A percentile compares a stretch with the other conserved stretches of the same genome.
phyloP scores from a whole-genome alignment of 345 rosid species.

The Eucalyptus regnans region DNA sequence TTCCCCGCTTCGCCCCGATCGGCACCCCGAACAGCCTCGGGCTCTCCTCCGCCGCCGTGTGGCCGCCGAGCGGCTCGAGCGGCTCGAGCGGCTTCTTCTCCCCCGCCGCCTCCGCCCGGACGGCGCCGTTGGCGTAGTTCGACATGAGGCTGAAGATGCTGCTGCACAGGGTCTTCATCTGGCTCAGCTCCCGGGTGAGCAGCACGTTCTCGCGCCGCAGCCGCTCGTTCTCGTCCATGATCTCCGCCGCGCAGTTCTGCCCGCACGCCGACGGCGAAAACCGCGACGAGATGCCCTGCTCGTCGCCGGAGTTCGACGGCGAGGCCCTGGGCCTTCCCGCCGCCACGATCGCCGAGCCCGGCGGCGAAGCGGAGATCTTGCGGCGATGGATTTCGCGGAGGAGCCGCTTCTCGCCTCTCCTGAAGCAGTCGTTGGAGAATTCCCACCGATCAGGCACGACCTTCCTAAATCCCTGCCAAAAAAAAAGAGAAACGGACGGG shows the following conservation, averaged over 20 bases:
- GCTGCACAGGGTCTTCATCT: conserved; percentile 19
- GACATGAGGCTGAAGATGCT: conserved; percentile 17
- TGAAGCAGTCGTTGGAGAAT: conserved; percentile 68
- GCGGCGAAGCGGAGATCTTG: conserved; percentile 19
- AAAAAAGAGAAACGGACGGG: not conserved
- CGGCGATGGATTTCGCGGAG: conserved; percentile 76
- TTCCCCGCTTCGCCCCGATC: conserved; percentile 1
- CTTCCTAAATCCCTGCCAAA: conserved; percentile 63
- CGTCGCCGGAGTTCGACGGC: conserved; percentile 31
- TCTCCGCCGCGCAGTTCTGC: conserved; percentile 6
- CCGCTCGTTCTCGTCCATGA: conserved; percentile 29
- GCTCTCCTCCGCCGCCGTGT: not conserved
- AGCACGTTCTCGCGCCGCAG: conserved; percentile 22
- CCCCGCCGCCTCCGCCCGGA: not conserved
- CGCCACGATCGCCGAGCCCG: not conserved
- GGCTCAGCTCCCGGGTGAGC: conserved; percentile 12
- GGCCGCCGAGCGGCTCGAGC: not conserved
- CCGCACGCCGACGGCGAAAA: conserved; percentile 1
- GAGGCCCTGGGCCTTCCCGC: conserved; percentile 16
- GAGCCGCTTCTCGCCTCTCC: conserved; percentile 59
- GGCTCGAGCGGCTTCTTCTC: not conserved
- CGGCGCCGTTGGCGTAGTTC: not conserved
- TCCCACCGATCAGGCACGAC: conserved; percentile 92
- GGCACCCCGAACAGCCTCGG: conserved; percentile 7
- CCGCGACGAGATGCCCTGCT: conserved; percentile 4